Evolutionary conservation across 306 rosid species (phyloP), one percentile per base, ranked within the genome.

Genomic region (Comarum palustre): DNA sequence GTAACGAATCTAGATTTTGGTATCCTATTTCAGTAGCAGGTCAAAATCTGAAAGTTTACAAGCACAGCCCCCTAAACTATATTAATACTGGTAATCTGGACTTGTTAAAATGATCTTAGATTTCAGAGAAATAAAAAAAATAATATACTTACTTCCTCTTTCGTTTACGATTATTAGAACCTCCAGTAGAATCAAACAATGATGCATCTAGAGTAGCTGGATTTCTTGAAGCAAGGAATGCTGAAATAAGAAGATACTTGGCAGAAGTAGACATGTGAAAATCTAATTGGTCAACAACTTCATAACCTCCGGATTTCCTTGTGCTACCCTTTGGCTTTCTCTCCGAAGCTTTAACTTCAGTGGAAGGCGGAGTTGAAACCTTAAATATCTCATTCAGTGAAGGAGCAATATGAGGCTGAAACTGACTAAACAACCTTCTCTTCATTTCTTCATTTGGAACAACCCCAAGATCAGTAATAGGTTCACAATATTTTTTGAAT

Each of bases 161-260:
- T 60, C 95, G 82, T 78, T 91, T 94, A 47, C 85, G 87, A 79
- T 71, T 89, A 83, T 82, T 84, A 73, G 88, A 82, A 55, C 92
- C 98, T 75, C 97, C 92, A 54, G 81, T 91, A 48, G 97, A 86
- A 85, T 94, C 95, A 70, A 94, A 94, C 75, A 94, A 85, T 27
- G 98, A 94, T 61, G 96, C 96, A 77, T 94, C 96, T 71, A 94
- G 93, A 20, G 99, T 94, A 47, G 96, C 97, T 50, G 97, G 97
- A 63, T 94, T 94, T 91, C 97, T 79, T 73, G 98, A 93, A 78
- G 98, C 97, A 82, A 93, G 94, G 76, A 86, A 93, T 58, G 96
- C 97, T n/a, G 98, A 91, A 75, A 94, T 82, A 79, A 94, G 90
- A 74, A 89, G 99, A 84, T 91, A 91, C 75, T 91, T 94, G 55